These are phyloP conservation scores for Coemansia sp. DNA, from an alignment of 192 early-diverging fungal genomes.

Conservation along the genomic window DNA sequence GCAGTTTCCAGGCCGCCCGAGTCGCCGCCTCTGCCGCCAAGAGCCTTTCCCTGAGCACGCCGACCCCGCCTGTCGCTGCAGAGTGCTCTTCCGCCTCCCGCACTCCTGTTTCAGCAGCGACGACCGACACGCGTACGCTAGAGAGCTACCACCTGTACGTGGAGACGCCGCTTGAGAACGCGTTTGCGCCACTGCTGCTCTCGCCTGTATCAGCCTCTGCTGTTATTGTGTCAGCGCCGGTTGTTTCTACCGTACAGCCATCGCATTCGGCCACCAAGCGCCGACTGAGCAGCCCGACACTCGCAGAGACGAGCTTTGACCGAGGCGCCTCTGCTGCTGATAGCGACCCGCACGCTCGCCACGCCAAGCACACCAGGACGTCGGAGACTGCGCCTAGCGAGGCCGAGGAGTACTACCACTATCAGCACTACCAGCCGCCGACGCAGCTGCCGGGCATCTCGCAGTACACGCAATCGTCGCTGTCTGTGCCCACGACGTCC, in stretches of 20 bases:
- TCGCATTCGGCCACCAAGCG: slow-evolving; percentile 30
- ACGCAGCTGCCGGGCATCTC: background rate
- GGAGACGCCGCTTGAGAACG: slow-evolving; percentile 40
- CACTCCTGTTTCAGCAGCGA: slow-evolving; percentile 1
- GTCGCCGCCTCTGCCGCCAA: slow-evolving; percentile 34
- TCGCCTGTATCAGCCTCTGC: slow-evolving; percentile 2
- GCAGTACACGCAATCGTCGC: background rate
- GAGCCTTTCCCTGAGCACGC: slow-evolving; percentile 22
- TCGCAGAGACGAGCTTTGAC: background rate
- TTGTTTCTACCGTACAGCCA: background rate
- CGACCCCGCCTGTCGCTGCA: background rate
- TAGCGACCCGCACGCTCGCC: slow-evolving; percentile 5
- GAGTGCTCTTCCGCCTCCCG: background rate
- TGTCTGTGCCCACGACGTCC: background rate
- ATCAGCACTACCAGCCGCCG: slow-evolving; percentile 7
- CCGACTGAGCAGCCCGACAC: slow-evolving; percentile 40
- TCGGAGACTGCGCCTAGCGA: slow-evolving; percentile 1
- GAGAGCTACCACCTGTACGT: slow-evolving; percentile 50
- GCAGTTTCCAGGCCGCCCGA: slow-evolving; percentile 42
- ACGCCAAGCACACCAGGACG: slow-evolving; percentile 34
- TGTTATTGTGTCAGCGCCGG: background rate
- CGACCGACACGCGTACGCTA: slow-evolving; percentile 26
- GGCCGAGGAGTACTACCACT: slow-evolving; percentile 7
- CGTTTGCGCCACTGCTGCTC: slow-evolving; percentile 17
- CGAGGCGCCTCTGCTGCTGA: background rate